phyloP scores from a whole-genome alignment of 1,284 basidiomycete species.

The Papiliotrema flavescens region DNA sequence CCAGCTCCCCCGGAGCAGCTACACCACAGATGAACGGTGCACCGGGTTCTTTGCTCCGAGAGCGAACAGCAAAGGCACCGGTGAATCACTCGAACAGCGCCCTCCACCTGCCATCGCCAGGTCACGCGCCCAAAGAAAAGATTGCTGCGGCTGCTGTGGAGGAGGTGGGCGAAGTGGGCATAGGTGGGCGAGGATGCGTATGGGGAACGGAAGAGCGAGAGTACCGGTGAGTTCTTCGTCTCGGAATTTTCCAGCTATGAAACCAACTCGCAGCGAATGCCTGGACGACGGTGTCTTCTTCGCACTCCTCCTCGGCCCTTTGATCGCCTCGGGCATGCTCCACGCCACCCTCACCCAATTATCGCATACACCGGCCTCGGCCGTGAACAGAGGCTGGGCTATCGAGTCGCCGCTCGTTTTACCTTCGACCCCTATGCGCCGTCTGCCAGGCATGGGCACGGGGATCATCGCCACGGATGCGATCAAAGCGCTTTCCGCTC shows the following conservation, averaged over 20 bases:
- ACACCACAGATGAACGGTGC: too few species aligned
- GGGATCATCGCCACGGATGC: slow-evolving; percentile 46
- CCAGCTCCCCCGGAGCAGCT: not conserved
- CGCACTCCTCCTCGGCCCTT: slow-evolving; percentile 70
- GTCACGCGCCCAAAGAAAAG: not conserved
- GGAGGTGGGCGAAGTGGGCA: slow-evolving; percentile 5
- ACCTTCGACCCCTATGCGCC: slow-evolving; percentile 37
- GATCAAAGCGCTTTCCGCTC: slow-evolving; percentile 57
- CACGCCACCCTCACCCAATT: slow-evolving; percentile 52
- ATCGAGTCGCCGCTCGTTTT: slow-evolving; percentile 64
- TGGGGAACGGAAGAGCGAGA: slow-evolving; percentile 49
- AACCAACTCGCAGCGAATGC: slow-evolving; percentile 58
- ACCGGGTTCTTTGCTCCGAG: not conserved
- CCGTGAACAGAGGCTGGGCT: slow-evolving; percentile 63
- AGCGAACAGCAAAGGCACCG: slow-evolving; percentile 15
- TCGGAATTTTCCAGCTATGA: not conserved
- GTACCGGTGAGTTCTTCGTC: slow-evolving; percentile 33
- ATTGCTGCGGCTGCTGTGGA: slow-evolving; percentile 14
- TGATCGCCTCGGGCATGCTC: slow-evolving; percentile 65
- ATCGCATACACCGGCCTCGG: slow-evolving; percentile 25
- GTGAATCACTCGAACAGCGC: slow-evolving; percentile 1
- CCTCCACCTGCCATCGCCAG: slow-evolving; percentile 4
- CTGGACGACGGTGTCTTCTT: slow-evolving; percentile 79
- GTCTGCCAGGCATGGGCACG: slow-evolving; percentile 17
- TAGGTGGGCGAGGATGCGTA: slow-evolving; percentile 37